phyloP scores from a whole-genome alignment of 148 eudicot species.

The Chenopodium formosanum region DNA sequence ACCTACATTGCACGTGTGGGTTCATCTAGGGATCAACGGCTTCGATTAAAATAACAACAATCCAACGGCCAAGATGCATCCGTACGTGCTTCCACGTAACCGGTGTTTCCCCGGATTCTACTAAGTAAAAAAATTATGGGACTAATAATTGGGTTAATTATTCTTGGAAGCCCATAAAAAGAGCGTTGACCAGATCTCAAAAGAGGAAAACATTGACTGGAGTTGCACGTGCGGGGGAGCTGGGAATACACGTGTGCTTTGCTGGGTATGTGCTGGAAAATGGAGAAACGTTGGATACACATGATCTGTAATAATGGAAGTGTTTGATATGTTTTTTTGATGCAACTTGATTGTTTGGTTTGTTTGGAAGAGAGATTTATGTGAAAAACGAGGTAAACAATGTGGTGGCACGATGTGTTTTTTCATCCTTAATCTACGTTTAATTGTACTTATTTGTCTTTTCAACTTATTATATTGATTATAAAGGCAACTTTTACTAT shows the following conservation, averaged over 20 bases:
- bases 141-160: constrained; percentile 6
- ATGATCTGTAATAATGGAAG: constrained; percentile 19
- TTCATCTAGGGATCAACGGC: constrained; percentile 14
- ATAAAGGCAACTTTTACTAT: background rate
- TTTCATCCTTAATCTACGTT: background rate
- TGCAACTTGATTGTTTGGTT: constrained; percentile 3
- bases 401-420: constrained; percentile 26
- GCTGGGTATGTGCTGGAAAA: constrained; percentile 34
- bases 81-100: constrained; percentile 23
- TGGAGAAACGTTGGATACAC: constrained; percentile 30
- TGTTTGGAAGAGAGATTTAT: background rate
- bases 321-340: constrained; percentile 12
- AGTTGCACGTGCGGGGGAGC: constrained; percentile 33
- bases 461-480: background rate
- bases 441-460: background rate
- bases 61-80: constrained; percentile 6
- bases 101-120: constrained; percentile 12
- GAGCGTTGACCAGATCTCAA: constrained; percentile 34
- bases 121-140: background rate
- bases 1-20: constrained; percentile 20
- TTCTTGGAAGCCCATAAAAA: constrained; percentile 18
- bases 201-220: constrained; percentile 19
- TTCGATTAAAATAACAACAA: background rate
- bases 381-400: constrained; percentile 8
- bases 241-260: constrained; percentile 28